A percentile compares a stretch with the other conserved stretches of the same genome.
phyloP scores from a whole-genome alignment of 305 asterid species.

The Fraxinus baroniana region DNA sequence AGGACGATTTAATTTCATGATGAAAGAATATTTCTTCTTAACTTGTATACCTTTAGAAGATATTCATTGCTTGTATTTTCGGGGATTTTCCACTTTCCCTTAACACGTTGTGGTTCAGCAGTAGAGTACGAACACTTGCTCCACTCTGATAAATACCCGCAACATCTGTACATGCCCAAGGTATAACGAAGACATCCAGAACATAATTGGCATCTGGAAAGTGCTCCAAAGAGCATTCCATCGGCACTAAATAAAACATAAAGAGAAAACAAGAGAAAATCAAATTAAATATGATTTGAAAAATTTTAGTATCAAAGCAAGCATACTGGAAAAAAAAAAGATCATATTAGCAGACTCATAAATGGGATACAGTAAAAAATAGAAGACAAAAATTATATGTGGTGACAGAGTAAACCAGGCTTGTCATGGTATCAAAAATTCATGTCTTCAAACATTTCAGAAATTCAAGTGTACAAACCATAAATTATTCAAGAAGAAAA shows the following conservation, averaged over 20 bases:
- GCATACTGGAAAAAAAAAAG: not conserved
- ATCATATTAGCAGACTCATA: conserved; percentile 4
- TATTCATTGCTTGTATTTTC: conserved; percentile 63
- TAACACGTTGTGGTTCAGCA: conserved; percentile 63
- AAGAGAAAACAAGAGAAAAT: conserved; percentile 6
- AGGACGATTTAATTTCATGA: not conserved
- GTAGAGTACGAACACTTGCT: conserved; percentile 80
- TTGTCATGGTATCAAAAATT: not conserved
- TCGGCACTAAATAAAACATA: conserved; percentile 64
- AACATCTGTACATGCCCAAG: conserved; percentile 76
- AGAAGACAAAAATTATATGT: not conserved
- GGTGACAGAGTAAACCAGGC: not conserved
- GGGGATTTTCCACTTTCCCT: conserved; percentile 91
- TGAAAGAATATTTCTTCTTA: conserved; percentile 13
- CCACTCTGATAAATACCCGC: conserved; percentile 88
- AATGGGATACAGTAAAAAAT: conserved; percentile 1
- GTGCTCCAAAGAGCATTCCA: conserved; percentile 93
- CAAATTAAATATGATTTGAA: conserved; percentile 13
- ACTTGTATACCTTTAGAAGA: conserved; percentile 69
- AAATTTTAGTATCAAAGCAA: conserved; percentile 5
- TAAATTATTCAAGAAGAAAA: not conserved
- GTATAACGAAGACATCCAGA: conserved; percentile 75
- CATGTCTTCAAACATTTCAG: not conserved
- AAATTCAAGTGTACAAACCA: not conserved
- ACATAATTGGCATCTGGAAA: conserved; percentile 73